phyloP scores from a whole-genome alignment of 345 rosid species.

The Citrus sp. region DNA sequence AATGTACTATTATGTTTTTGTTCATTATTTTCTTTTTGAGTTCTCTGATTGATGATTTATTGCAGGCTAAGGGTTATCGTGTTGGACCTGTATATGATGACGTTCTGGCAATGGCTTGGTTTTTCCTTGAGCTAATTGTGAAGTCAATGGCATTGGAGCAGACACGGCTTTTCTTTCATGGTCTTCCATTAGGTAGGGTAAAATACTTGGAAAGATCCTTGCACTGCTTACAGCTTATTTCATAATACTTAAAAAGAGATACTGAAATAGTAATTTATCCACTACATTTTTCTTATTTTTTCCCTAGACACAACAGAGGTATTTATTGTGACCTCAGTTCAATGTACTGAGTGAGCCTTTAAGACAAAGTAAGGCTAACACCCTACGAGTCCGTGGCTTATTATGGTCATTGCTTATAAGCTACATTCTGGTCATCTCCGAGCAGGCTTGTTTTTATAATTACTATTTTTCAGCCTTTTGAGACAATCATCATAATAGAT shows the following conservation, averaged over 20 bases:
- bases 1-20: not conserved
- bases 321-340: not conserved
- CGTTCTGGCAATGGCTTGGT: slow-evolving; percentile 99
- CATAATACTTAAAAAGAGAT: not conserved
- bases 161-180: slow-evolving; percentile 79
- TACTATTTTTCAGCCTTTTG: not conserved
- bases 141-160: slow-evolving; percentile 99
- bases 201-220: not conserved
- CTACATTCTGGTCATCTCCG: not conserved
- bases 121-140: slow-evolving; percentile 95
- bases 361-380: not conserved
- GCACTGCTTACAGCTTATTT: not conserved
- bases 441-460: not conserved
- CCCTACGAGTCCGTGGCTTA: not conserved
- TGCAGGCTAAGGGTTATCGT: slow-evolving; percentile 99
- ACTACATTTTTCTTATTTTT: not conserved
- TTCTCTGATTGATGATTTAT: slow-evolving; percentile 4
- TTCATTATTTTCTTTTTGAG: not conserved
- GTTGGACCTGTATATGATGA: slow-evolving; percentile 99
- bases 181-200: slow-evolving; percentile 78
- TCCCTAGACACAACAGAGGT: not conserved
- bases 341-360: not conserved
- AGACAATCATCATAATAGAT: not conserved
- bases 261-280: not conserved
- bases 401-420: not conserved